These are phyloP conservation scores for Helenozyma baotianmanensis DNA, from an alignment of 805 yeast genomes.

Conservation along the genomic window DNA sequence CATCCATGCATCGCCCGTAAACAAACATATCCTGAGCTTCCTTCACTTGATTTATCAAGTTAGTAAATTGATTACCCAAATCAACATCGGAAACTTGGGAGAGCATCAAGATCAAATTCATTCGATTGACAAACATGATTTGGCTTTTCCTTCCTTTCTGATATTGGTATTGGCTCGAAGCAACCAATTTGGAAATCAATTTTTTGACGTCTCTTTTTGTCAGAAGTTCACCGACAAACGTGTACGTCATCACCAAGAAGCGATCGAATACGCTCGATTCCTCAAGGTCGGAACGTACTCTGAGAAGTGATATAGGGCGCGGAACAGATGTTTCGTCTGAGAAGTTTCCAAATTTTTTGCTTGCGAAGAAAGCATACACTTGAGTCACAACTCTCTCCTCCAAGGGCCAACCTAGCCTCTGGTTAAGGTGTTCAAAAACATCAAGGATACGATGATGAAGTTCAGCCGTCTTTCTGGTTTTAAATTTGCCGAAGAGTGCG, in stretches of 20 bases:
- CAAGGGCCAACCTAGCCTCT: constrained; percentile 25
- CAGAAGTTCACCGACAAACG: constrained; percentile 24
- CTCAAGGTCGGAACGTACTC: constrained; percentile 25
- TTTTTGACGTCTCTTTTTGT: constrained; percentile 22
- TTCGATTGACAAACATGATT: constrained; percentile 32
- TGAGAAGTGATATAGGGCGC: constrained; percentile 18
- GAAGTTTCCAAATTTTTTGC: constrained; percentile 33
- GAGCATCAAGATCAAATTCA: constrained; percentile 33
- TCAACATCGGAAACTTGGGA: constrained; percentile 32
- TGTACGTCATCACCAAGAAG: constrained; percentile 33
- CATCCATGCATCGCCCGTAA: constrained; percentile 19
- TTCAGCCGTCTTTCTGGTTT: constrained; percentile 12
- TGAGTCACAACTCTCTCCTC: constrained; percentile 30
- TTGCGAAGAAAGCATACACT: constrained; percentile 27
- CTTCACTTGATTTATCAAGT: constrained; percentile 21
- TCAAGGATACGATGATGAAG: constrained; percentile 26
- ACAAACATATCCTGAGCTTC: constrained; percentile 21
- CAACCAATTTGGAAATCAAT: constrained; percentile 32
- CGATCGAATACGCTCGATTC: constrained; percentile 26
- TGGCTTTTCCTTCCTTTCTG: constrained; percentile 21
- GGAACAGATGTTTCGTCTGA: constrained; percentile 28
- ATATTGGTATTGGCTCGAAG: constrained; percentile 34
- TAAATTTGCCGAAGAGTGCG: constrained; percentile 15
- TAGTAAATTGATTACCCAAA: constrained; percentile 24
- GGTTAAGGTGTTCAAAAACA: constrained; percentile 21